Base-by-base conservation (phyloP, 768 basidiomycete species). In the Phlebiopsis flavidoalba region DNA sequence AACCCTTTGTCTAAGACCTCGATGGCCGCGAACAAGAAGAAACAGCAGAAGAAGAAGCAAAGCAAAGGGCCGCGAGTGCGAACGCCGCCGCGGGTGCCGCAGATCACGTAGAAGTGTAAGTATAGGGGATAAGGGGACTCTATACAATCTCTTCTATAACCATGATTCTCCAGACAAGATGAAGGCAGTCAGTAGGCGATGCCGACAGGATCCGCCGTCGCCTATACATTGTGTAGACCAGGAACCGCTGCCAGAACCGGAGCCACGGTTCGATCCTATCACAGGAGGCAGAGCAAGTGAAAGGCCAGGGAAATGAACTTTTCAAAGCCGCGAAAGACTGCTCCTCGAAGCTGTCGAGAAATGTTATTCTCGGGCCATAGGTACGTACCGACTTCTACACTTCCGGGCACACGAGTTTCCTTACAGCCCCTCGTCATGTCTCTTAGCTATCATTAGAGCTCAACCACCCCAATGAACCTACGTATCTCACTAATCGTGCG, bases 401-500 rank as follows among this genome's bases (percentile, higher is more conserved):
- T 57, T 21, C 33, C 8, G 12, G 56, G 35, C 50, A 54, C 37
- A 21, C 47, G 24, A 54, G n/a, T 22, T 19, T 11, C 14, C n/a
- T 51, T 8, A 43, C 22, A 31, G 58, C 36, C 3, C 24, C 1
- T 37, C 3, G 19, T 55, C 11, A n/a, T 26, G 19, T 1, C 43
- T 12, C 21, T 10, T 49, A 6, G n/a, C n/a, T 31, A 31, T n/a
- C 26, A 31, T 6, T 31, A 74, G 74, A 70, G 8, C 58, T 71
- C 12, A 60, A 64, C n/a, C n/a, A n/a, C n/a, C 59, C 71, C 3
- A 64, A 65, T 1, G 89, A 94, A 71, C 84, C 92, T 0, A 80
- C 88, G 2, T 95, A 89, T 69, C 77, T 88, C 63, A 91, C 91
- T 0, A 95, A 95, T 71, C 85, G 93, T 31, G 93, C 93, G 0